Percentiles rank a stretch among this genome's conserved stretches.
Evolutionary conservation across 2,329 filamentous ascomycete genomes (phyloP).

Genomic region (Chaetothyriales sp.): DNA sequence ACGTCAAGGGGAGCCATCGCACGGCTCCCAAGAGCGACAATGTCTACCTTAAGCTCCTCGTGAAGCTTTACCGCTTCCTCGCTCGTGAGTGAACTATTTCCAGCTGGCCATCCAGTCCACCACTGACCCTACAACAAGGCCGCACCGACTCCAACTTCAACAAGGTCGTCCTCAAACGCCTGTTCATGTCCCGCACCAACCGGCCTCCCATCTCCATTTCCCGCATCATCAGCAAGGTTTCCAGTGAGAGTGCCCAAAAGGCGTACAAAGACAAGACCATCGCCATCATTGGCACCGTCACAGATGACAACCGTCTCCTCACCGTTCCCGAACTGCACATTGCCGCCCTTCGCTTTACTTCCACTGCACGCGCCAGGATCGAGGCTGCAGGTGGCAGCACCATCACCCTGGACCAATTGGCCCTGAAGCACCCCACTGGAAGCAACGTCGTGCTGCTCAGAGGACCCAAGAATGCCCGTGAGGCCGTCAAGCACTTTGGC

Average conservation of each 20-base stretch:
- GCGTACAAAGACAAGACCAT: slow-evolving; percentile 58
- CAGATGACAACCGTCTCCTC: slow-evolving; percentile 91
- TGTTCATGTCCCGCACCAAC: slow-evolving; percentile 99
- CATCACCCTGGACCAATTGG: slow-evolving; percentile 93
- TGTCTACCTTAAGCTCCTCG: slow-evolving; percentile 90
- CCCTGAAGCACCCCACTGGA: slow-evolving; percentile 85
- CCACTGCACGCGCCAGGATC: slow-evolving; percentile 88
- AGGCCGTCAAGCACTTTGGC: slow-evolving; percentile 98
- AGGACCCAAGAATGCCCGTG: slow-evolving; percentile 94
- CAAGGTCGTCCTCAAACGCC: slow-evolving; percentile 92
- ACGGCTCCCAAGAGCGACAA: slow-evolving; percentile 97
- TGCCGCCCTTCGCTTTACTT: slow-evolving; percentile 91
- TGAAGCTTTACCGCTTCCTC: slow-evolving; percentile 97
- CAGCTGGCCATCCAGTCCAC: slow-evolving; percentile 5
- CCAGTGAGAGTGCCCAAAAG: slow-evolving; percentile 39
- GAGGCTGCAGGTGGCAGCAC: slow-evolving; percentile 85
- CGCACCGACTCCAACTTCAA: slow-evolving; percentile 97
- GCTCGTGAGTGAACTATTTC: slow-evolving; percentile 54
- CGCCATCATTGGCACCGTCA: slow-evolving; percentile 88
- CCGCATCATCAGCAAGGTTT: slow-evolving; percentile 58
- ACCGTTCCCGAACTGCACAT: slow-evolving; percentile 83
- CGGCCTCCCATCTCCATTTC: slow-evolving; percentile 88
- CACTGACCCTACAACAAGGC: slow-evolving; percentile 39
- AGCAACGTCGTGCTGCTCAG: slow-evolving; percentile 94
- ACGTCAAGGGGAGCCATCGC: slow-evolving; percentile 60